Conservation (phyloP, 495 filamentous ascomycete species). For the Thozetella sp. region DNA sequence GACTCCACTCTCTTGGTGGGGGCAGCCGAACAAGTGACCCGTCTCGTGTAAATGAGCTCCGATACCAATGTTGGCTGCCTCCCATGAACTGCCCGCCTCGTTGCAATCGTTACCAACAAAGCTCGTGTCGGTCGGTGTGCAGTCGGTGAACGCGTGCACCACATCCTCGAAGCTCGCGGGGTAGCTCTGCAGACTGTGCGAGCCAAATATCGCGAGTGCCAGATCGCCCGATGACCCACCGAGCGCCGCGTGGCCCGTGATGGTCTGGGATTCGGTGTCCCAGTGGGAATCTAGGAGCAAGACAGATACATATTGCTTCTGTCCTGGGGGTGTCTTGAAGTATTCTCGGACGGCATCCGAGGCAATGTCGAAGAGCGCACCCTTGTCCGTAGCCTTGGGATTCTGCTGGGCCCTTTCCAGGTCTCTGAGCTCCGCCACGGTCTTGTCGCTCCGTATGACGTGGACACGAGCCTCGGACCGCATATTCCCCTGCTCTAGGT, state of each 20-base stretch:
- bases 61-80: constrained; percentile 88
- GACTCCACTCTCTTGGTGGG: constrained; percentile 82
- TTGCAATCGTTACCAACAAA: constrained; percentile 82
- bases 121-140: constrained; percentile 81
- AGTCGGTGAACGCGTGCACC: constrained; percentile 82
- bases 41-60: constrained; percentile 89
- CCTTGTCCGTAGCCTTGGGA: constrained; percentile 61
- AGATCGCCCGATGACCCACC: constrained; percentile 67
- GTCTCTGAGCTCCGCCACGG: constrained; percentile 78
- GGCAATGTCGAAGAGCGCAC: constrained; percentile 75
- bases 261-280: constrained; percentile 68
- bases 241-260: constrained; percentile 81
- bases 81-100: constrained; percentile 86
- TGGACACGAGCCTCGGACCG: constrained; percentile 90
- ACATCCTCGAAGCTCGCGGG: constrained; percentile 84
- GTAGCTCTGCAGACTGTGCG: constrained; percentile 86
- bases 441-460: constrained; percentile 79
- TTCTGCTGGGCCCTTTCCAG: constrained; percentile 83
- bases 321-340: constrained; percentile 72
- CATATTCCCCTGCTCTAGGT: constrained; percentile 68
- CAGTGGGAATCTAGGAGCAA: constrained; percentile 85
- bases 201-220: constrained; percentile 86
- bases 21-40: constrained; percentile 85
- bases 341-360: constrained; percentile 72
- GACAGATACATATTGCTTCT: constrained; percentile 84